Base-by-base conservation (phyloP, 1,284 basidiomycete genomes). In the Irpex sp. region DNA sequence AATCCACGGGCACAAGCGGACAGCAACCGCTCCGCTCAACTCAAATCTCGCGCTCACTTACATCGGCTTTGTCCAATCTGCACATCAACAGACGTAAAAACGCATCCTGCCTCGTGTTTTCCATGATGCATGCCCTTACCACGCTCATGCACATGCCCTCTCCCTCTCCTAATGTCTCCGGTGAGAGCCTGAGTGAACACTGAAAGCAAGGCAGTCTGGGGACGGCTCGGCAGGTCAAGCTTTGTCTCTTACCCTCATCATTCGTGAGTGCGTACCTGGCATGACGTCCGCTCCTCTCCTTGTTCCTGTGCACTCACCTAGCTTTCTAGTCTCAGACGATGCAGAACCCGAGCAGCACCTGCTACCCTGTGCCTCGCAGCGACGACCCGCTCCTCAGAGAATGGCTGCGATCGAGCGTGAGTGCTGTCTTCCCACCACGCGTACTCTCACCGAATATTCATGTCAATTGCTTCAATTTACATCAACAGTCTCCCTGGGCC, bases 331-430 rank as follows among this genome's bases (percentile, higher is more conserved):
- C 17, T 47, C 57, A 6, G 62, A 13, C 65, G 19, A 73, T 72
- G 73, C 69, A 71, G 64, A 70, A 68, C 44, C 57, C 66, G 17
- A 68, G 55, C 63, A 69, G 67, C 26, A 26, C 26, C 60, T 69
- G 68, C 52, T 71, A 69, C 49, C 36, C 65, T 60, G 65, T 64
- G 62, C 67, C 47, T 63, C 68, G 54, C 60, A 67, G 63, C 56
- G 66, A 70, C 36, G 68, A 70, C 49, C 65, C 67, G 55, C 65
- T 68, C 31, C 69, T 71, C 67, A 59, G 61, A 56, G 70, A 72
- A 52, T 75, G 74, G 73, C 58, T 68, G 65, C 66, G 68, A 55
- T 69, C 70, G 51, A 71, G 71, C 54, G 74, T 75, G 62, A 65
- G 72, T 66, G 17, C 48, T 36, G 6, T 21, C 13, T 31, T 21